Evolutionary conservation across 2,329 filamentous ascomycete species (phyloP), one percentile per base, ranked within the genome.

Genomic region (Diaporthe destruens): DNA sequence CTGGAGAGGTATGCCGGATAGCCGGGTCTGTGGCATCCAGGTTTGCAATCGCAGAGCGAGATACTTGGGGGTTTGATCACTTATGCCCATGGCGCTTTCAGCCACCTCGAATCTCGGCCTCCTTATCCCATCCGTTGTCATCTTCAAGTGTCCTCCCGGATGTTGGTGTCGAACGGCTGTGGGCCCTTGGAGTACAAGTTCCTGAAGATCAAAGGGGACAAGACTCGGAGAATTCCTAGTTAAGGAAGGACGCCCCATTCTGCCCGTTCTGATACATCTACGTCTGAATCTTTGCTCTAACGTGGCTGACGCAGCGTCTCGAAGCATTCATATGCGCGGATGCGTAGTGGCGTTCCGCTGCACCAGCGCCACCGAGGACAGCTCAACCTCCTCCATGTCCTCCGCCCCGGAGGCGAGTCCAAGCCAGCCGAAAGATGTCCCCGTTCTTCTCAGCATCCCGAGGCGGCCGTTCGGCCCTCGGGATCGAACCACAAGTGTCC

Each of bases 321-420:
- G 42, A 65, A 51, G 20, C 49, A 49, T 3, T 65, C 49, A 20
- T 23, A 65, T 16, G 29, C 42, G 1, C 49, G 20, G 49, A 49
- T 23, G 20, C n/a, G 42, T 42, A 34, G 59, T 65, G 7, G 59
- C 25, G 44, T 25, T 36, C 20, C 42, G 59, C 59, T 65, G 59
- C 6, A 65, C 59, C 59, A 65, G 23, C 4, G 59, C 51, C 59
- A 65, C 59, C 7, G 59, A 49, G 11, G 59, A 65, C 7, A 65
- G 23, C 4, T 23, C 59, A 4, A 42, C 59, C 18, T 49, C 59
- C 6, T 51, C 42, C 59, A 51, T 65, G 20, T 65, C 59, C 11
- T 51, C 42, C 1, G 59, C 59, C n/a, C 29, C 29, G 29, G 29
- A 29, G 29, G 29, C 29, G 5, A 2, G 29, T 29, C 29, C 29